These are phyloP conservation scores for Neostapfia colusana DNA, from an alignment of 176 grass and related monocot species.

Conservation along the genomic window DNA sequence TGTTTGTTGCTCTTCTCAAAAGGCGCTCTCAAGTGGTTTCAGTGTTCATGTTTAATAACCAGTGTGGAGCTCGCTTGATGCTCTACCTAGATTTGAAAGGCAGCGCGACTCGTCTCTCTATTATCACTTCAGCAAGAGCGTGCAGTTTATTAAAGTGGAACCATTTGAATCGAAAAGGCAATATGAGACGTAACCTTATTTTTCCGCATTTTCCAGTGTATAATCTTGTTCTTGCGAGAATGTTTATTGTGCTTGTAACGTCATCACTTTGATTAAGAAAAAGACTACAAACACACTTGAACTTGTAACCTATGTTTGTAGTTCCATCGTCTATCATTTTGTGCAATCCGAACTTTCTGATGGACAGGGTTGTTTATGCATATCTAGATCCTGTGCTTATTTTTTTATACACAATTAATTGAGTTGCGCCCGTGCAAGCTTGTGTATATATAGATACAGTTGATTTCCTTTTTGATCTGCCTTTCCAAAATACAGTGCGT, in stretches of 20 bases:
- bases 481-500: neutral
- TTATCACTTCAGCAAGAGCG: neutral
- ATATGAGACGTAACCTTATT: neutral
- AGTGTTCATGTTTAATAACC: neutral
- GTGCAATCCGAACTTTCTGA: neutral
- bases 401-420: neutral
- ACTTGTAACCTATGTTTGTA: neutral
- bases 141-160: neutral
- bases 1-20: conserved; percentile 8
- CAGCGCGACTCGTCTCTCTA: neutral
- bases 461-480: neutral
- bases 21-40: neutral
- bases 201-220: neutral
- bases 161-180: conserved; percentile 1
- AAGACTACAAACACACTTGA: neutral
- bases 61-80: neutral
- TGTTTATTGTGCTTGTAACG: neutral
- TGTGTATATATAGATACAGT: neutral
- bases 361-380: neutral
- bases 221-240: neutral
- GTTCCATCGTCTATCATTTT: neutral
- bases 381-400: neutral
- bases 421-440: neutral
- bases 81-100: conserved; percentile 7
- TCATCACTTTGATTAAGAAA: neutral